Evolutionary conservation across 73 alveolate genomes (phyloP).

Genomic region (Paramecium sexaurelia): DNA sequence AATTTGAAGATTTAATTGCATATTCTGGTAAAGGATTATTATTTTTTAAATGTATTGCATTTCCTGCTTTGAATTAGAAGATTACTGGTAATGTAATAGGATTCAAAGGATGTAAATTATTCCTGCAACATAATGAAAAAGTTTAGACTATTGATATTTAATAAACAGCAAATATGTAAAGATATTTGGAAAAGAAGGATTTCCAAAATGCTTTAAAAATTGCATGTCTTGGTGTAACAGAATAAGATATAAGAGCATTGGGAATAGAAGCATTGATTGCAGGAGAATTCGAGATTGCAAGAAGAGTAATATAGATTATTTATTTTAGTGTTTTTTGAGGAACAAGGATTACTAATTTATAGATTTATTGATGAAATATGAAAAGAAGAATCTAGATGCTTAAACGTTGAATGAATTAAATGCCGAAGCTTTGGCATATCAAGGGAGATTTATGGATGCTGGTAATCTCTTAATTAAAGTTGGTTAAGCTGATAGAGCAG

Average conservation of each 20-base stretch:
- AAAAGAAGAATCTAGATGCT: conserved; percentile 21
- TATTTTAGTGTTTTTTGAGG: conserved; percentile 16
- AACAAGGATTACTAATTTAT: conserved; percentile 26
- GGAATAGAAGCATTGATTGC: conserved; percentile 66
- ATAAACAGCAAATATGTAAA: conserved; percentile 51
- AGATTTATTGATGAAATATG: conserved; percentile 9
- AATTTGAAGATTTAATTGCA: conserved; percentile 64
- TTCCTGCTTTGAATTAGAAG: conserved; percentile 56
- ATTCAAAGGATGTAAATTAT: conserved; percentile 45
- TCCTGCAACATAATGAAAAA: background rate
- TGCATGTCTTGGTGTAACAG: conserved; percentile 65
- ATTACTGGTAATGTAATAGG: conserved; percentile 61
- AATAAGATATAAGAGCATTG: conserved; percentile 30
- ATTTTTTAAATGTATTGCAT: conserved; percentile 41
- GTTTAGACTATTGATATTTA: conserved; percentile 53
- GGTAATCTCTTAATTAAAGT: conserved; percentile 30
- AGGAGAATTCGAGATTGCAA: conserved; percentile 62
- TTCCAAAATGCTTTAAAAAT: conserved; percentile 55
- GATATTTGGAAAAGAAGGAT: conserved; percentile 62
- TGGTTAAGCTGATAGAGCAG: conserved; percentile 47
- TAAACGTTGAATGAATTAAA: background rate
- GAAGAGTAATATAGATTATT: conserved; percentile 6
- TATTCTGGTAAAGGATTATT: conserved; percentile 54
- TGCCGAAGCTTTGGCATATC: conserved; percentile 37
- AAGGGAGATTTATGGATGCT: conserved; percentile 54